Conservation (phyloP, 805 yeast genomes). For the Yamadazyma takamatsuzukensis region DNA sequence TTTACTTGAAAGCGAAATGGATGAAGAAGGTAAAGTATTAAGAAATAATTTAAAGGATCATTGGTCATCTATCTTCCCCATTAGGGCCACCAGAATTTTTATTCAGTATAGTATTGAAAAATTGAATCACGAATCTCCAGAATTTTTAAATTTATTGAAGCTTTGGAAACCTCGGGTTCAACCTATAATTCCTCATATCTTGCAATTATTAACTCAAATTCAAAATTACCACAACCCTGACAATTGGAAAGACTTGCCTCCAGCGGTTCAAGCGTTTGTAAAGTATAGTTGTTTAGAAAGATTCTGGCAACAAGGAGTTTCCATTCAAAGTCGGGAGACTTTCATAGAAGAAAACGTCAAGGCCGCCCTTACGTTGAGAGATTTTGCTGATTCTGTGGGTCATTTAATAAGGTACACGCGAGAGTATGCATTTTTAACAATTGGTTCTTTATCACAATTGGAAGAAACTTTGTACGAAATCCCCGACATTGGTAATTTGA, state of each 20-base stretch:
- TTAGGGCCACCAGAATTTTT: slow-evolving; percentile 90
- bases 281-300: slow-evolving; percentile 84
- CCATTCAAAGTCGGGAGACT: slow-evolving; percentile 89
- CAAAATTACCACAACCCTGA: slow-evolving; percentile 93
- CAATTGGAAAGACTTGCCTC: slow-evolving; percentile 85
- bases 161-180: slow-evolving; percentile 93
- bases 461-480: slow-evolving; percentile 86
- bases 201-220: slow-evolving; percentile 83
- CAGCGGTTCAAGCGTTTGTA: slow-evolving; percentile 90
- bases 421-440: slow-evolving; percentile 88
- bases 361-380: slow-evolving; percentile 90
- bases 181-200: slow-evolving; percentile 86
- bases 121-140: slow-evolving; percentile 72
- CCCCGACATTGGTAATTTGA: slow-evolving; percentile 69
- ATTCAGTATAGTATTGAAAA: slow-evolving; percentile 95
- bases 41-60: slow-evolving; percentile 79
- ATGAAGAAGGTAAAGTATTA: slow-evolving; percentile 76
- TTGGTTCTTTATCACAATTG: slow-evolving; percentile 84
- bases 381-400: slow-evolving; percentile 97
- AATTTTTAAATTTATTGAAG: slow-evolving; percentile 62
- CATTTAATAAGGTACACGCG: slow-evolving; percentile 93
- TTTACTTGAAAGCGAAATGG: slow-evolving; percentile 77
- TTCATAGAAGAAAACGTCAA: slow-evolving; percentile 91
- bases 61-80: slow-evolving; percentile 94
- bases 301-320: slow-evolving; percentile 98